Conservation (phyloP, 2,329 filamentous ascomycete genomes). For the Stenocarpella maydis region DNA sequence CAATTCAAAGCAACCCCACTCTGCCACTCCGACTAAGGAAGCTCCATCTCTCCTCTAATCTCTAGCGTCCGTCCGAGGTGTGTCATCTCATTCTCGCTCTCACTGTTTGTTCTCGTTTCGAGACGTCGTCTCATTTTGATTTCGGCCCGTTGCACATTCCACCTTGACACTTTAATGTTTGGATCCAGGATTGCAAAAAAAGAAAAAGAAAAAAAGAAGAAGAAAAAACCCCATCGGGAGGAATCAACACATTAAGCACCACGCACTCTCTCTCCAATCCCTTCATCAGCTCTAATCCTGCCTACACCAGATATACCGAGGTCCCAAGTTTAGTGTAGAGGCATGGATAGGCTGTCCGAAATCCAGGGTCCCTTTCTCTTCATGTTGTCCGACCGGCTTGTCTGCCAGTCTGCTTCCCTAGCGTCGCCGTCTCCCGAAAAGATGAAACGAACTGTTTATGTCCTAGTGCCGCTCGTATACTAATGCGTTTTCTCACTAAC, state of each 20-base stretch:
- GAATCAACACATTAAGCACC: not conserved
- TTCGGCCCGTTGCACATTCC: not conserved
- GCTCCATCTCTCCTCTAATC: not conserved
- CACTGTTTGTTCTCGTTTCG: not conserved
- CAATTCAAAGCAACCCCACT: not conserved
- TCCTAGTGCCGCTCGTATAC: not conserved
- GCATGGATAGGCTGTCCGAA: not conserved
- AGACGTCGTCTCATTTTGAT: constrained; percentile 21
- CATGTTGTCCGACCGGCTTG: too few species aligned
- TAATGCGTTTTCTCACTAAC: constrained; percentile 11
- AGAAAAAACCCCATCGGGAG: constrained; percentile 12
- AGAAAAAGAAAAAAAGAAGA: too few species aligned
- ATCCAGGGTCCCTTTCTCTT: constrained; percentile 27
- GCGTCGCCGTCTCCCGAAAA: not conserved
- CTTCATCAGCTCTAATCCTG: not conserved
- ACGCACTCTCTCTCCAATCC: too few species aligned
- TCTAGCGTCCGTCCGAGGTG: not conserved
- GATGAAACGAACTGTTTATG: constrained; percentile 27
- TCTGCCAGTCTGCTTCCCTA: constrained; percentile 4
- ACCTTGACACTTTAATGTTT: too few species aligned
- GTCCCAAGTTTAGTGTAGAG: not conserved
- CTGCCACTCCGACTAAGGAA: not conserved
- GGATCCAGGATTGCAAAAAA: not conserved
- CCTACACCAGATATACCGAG: not conserved
- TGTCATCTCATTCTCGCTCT: not conserved